A percentile compares a stretch with the other conserved stretches of the same genome.
Conservation (phyloP, 768 basidiomycete genomes). For the Cytidiella melzeri region DNA sequence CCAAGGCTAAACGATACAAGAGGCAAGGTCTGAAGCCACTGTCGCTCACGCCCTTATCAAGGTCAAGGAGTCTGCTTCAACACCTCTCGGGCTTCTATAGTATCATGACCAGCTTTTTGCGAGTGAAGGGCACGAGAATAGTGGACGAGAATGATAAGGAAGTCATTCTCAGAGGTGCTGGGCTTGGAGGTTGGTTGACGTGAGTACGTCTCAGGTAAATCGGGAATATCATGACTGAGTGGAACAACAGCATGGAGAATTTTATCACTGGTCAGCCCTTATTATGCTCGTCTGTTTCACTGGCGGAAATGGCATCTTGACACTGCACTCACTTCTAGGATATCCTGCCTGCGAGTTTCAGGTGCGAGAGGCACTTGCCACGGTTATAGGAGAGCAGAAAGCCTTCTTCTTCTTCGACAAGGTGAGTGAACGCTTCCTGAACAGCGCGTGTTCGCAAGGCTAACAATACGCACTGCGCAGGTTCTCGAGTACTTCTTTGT, state of each 20-base stretch:
- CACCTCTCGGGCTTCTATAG: not conserved
- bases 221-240: too few relatives aligned
- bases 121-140: slow-evolving; percentile 53
- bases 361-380: slow-evolving; percentile 63
- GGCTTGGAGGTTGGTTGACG: slow-evolving; percentile 87
- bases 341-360: slow-evolving; percentile 81
- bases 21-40: too few relatives aligned
- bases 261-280: slow-evolving; percentile 54
- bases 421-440: slow-evolving; percentile 31
- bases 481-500: slow-evolving; percentile 83
- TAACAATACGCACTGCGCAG: too few relatives aligned
- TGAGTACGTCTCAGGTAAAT: too few relatives aligned
- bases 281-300: not conserved
- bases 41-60: too few relatives aligned
- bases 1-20: too few relatives aligned
- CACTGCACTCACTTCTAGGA: slow-evolving; percentile 40
- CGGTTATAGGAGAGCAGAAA: slow-evolving; percentile 59
- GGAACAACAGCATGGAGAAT: slow-evolving; percentile 77
- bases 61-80: too few relatives aligned
- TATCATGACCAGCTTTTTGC: slow-evolving; percentile 43
- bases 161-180: slow-evolving; percentile 63
- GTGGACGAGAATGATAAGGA: slow-evolving; percentile 52
- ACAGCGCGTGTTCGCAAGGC: not conserved
- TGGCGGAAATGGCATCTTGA: not conserved
- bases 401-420: slow-evolving; percentile 82